Evolutionary conservation across 805 yeast genomes (phyloP).

Genomic region (Yamadazyma akitaensis): DNA sequence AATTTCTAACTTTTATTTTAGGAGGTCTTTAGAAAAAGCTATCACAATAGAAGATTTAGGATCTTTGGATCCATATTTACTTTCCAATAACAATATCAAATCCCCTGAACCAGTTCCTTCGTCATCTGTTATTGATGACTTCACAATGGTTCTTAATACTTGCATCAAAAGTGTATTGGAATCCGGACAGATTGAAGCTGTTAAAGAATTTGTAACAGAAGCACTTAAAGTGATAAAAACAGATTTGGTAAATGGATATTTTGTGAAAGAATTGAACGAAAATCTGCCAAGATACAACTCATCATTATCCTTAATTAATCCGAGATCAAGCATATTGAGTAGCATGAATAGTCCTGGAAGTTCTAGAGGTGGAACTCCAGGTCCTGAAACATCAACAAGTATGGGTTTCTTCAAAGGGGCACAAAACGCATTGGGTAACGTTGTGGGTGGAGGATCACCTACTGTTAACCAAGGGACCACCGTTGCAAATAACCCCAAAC

Average conservation of each 20-base stretch:
- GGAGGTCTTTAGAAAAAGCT: slow-evolving; percentile 79
- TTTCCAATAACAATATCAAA: slow-evolving; percentile 9
- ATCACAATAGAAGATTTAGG: slow-evolving; percentile 78
- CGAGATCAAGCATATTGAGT: slow-evolving; percentile 10
- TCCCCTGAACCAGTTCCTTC: slow-evolving; percentile 62
- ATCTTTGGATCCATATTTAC: slow-evolving; percentile 34
- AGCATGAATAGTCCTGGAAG: slow-evolving; percentile 12
- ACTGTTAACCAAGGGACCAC: slow-evolving; percentile 7
- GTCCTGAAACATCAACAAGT: slow-evolving; percentile 28
- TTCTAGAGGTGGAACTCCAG: slow-evolving; percentile 27
- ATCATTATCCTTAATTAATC: slow-evolving; percentile 19
- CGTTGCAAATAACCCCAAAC: slow-evolving; percentile 41
- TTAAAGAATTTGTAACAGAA: slow-evolving; percentile 52
- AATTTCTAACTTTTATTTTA: slow-evolving; percentile 61
- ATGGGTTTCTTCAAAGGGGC: slow-evolving; percentile 44
- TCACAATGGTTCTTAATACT: slow-evolving; percentile 68
- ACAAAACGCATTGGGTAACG: slow-evolving; percentile 42
- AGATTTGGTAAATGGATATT: slow-evolving; percentile 57
- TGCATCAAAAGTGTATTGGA: slow-evolving; percentile 63
- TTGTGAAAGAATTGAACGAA: slow-evolving; percentile 32
- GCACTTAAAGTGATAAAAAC: slow-evolving; percentile 58
- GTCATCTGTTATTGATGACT: slow-evolving; percentile 84
- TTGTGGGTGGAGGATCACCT: slow-evolving; percentile 28
- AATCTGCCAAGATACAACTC: slow-evolving; percentile 42
- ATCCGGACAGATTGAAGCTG: slow-evolving; percentile 61